phyloP scores from a whole-genome alignment of 139 green algal species.

The Gonium pectorale region DNA sequence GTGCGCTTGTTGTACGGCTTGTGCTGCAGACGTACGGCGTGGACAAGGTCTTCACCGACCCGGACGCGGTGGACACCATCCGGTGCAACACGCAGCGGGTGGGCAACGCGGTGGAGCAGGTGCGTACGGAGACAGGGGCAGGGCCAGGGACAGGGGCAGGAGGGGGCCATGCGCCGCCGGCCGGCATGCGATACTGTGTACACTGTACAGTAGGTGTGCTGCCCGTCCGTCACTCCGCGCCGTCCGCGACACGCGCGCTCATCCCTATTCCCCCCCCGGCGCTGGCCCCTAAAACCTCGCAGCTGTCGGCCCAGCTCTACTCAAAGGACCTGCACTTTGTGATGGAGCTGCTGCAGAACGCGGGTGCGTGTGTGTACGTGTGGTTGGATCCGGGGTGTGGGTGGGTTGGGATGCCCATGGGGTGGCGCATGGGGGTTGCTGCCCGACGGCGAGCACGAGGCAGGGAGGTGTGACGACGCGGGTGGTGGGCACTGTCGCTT shows the following conservation, averaged over 20 bases:
- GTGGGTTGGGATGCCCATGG: too few relatives aligned
- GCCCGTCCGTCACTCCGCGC: not conserved
- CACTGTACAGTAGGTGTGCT: too few relatives aligned
- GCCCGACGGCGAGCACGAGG: too few relatives aligned
- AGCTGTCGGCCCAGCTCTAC: slow-evolving; percentile 50
- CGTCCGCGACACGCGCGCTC: not conserved
- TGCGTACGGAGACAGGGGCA: not conserved
- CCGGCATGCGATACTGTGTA: too few relatives aligned
- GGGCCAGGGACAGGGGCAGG: not conserved
- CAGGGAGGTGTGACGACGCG: too few relatives aligned
- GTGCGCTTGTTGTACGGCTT: not conserved
- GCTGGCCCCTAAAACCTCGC: too few relatives aligned
- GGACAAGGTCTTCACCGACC: slow-evolving; percentile 11
- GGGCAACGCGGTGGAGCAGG: slow-evolving; percentile 31
- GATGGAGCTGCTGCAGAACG: slow-evolving; percentile 64
- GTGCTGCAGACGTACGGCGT: slow-evolving; percentile 15
- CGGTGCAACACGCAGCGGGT: slow-evolving; percentile 7
- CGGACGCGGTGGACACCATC: slow-evolving; percentile 10
- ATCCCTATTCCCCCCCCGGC: not conserved
- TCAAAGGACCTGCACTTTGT: slow-evolving; percentile 59
- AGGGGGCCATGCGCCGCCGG: too few relatives aligned
- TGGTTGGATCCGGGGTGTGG: too few relatives aligned
- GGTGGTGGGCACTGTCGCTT: too few relatives aligned
- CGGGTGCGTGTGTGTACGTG: slow-evolving; percentile 33
- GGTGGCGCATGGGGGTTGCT: too few relatives aligned